Evolutionary conservation across 805 yeast species (phyloP).

Genomic region (Kodamaea laetipori): DNA sequence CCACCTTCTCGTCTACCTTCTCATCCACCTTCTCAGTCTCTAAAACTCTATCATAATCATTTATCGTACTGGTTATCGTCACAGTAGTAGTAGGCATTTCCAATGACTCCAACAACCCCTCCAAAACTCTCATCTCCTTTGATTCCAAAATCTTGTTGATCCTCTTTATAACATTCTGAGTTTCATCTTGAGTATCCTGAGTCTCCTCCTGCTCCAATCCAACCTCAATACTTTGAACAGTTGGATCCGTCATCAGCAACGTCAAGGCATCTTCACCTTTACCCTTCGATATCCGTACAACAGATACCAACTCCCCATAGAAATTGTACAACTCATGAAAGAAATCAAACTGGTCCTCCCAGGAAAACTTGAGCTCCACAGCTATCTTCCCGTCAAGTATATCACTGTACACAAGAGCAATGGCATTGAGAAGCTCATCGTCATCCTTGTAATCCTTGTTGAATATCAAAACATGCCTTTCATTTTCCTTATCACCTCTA

Average conservation of each 20-base stretch:
- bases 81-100: background rate
- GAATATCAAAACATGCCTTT: conserved; percentile 27
- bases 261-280: conserved; percentile 15
- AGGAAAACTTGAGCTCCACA: conserved; percentile 12
- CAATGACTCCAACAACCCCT: conserved; percentile 3
- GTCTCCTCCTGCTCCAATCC: background rate
- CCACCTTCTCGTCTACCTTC: background rate
- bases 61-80: no score
- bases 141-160: conserved; percentile 2
- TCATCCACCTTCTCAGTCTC: background rate
- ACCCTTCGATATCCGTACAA: conserved; percentile 30
- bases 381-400: conserved; percentile 26
- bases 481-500: conserved; percentile 14
- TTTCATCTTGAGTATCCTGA: background rate
- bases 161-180: background rate
- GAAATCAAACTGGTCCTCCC: conserved; percentile 34
- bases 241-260: conserved; percentile 34
- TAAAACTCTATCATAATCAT: no score
- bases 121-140: conserved; percentile 5
- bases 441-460: conserved; percentile 19
- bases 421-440: conserved; percentile 19
- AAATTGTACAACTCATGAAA: conserved; percentile 41
- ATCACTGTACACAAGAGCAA: conserved; percentile 25
- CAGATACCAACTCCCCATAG: conserved; percentile 31
- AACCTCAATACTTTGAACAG: background rate